These are phyloP conservation scores for Cardiospermum halicacabum DNA, from an alignment of 345 rosid species.

Conservation along the genomic window DNA sequence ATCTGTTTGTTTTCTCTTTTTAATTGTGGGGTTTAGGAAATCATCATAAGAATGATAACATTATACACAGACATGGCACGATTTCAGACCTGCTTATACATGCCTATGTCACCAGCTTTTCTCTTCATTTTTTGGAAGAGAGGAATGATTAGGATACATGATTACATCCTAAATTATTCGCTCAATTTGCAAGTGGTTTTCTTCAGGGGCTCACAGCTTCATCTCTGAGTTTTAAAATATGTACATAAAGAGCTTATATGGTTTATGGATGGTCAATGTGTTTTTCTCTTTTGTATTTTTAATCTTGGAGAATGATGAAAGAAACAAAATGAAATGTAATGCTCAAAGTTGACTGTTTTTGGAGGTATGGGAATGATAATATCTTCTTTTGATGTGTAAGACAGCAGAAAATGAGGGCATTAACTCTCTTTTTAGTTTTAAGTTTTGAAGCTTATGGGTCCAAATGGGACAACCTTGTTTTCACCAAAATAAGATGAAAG, in stretches of 20 bases:
- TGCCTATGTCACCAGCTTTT: constrained; percentile 1
- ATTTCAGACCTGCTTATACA: neutral
- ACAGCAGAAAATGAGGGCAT: neutral
- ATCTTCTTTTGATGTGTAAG: neutral
- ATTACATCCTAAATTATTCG: neutral
- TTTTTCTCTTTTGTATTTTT: too few species aligned
- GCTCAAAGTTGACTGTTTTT: neutral
- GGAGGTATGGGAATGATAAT: neutral
- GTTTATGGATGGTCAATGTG: too few species aligned
- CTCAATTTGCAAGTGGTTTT: neutral
- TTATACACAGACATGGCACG: neutral
- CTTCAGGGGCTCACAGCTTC: too few species aligned
- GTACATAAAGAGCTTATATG: too few species aligned
- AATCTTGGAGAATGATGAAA: too few species aligned
- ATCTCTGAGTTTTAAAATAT: too few species aligned
- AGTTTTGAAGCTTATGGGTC: neutral
- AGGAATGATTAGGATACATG: neutral
- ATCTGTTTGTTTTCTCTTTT: neutral
- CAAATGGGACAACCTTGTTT: neutral
- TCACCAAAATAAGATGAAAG: too few species aligned
- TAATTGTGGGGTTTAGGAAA: neutral
- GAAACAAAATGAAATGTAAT: neutral
- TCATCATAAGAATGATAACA: constrained; percentile 6
- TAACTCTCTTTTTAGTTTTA: neutral
- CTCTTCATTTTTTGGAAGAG: neutral